Conservation (phyloP, 306 rosid genomes). For the Sechiopsis laciniata region DNA sequence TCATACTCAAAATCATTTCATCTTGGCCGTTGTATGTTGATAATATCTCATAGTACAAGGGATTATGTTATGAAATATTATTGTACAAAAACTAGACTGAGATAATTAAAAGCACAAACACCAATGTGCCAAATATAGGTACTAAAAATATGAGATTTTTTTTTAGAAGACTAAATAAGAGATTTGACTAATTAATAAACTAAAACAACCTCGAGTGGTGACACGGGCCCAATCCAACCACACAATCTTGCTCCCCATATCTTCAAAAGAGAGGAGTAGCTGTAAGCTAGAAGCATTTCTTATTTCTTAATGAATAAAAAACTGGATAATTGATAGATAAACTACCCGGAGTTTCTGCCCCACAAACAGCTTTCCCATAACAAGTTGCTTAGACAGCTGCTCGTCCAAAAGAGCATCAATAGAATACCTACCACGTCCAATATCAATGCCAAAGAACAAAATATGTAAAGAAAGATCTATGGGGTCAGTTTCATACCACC, state of each 20-base stretch:
- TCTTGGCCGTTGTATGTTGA: neutral
- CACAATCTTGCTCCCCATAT: conserved; percentile 79
- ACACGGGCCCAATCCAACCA: conserved; percentile 76
- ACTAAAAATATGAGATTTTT: neutral
- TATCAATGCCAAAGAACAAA: conserved; percentile 27
- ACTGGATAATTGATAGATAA: conserved; percentile 18
- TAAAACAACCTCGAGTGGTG: conserved; percentile 72
- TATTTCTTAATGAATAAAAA: conserved; percentile 17
- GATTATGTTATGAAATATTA: neutral
- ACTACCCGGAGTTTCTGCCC: conserved; percentile 89
- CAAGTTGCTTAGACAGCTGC: conserved; percentile 60
- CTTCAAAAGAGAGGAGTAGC: conserved; percentile 38
- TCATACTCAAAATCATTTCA: neutral
- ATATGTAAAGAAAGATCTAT: conserved; percentile 17
- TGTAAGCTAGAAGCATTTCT: conserved; percentile 23
- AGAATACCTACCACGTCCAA: conserved; percentile 62
- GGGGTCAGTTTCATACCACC: conserved; percentile 44
- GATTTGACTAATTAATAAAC: conserved; percentile 14
- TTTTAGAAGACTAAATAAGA: neutral
- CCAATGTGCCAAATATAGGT: neutral
- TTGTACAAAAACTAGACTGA: neutral
- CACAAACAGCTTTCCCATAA: conserved; percentile 63
- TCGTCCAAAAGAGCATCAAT: conserved; percentile 64
- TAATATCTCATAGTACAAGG: neutral
- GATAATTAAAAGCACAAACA: neutral